Evolutionary conservation across 305 asterid genomes (phyloP).

Genomic region (Fraxinus nigra): DNA sequence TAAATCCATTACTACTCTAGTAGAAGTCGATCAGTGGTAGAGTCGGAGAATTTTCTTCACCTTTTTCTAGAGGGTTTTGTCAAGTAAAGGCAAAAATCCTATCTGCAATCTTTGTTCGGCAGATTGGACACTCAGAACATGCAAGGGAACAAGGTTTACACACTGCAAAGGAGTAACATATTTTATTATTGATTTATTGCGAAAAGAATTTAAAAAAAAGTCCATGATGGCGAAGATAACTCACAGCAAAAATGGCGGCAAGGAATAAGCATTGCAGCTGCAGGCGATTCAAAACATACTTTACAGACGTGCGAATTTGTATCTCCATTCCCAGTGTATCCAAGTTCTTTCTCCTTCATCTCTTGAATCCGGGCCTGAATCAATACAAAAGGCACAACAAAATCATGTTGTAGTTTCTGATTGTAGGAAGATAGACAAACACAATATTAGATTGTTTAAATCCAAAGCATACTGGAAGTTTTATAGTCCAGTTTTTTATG

Average conservation of each 20-base stretch:
- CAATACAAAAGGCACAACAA: slow-evolving; percentile 11
- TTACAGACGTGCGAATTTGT: slow-evolving; percentile 79
- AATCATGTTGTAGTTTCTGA: slow-evolving; percentile 4
- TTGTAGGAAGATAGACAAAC: background rate
- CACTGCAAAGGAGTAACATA: slow-evolving; percentile 54
- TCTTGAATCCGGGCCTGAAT: slow-evolving; percentile 90
- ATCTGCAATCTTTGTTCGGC: slow-evolving; percentile 80
- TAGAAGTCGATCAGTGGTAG: background rate
- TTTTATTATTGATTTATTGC: slow-evolving; percentile 6
- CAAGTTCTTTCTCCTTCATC: slow-evolving; percentile 90
- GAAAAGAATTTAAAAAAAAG: background rate
- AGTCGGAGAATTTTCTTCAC: slow-evolving; percentile 17
- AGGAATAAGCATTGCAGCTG: slow-evolving; percentile 95
- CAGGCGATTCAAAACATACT: slow-evolving; percentile 90
- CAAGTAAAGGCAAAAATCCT: slow-evolving; percentile 89
- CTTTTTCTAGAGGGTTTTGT: slow-evolving; percentile 29
- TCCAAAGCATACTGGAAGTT: background rate
- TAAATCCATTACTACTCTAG: background rate
- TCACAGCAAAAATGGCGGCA: slow-evolving; percentile 98
- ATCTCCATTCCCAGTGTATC: slow-evolving; percentile 69
- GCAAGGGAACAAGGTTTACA: slow-evolving; percentile 96
- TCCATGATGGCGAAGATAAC: slow-evolving; percentile 19
- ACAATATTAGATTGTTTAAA: background rate
- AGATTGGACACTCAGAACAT: slow-evolving; percentile 89
- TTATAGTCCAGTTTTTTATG: background rate